phyloP scores from a whole-genome alignment of 148 eudicot genomes.

The Chenopodium formosanum region DNA sequence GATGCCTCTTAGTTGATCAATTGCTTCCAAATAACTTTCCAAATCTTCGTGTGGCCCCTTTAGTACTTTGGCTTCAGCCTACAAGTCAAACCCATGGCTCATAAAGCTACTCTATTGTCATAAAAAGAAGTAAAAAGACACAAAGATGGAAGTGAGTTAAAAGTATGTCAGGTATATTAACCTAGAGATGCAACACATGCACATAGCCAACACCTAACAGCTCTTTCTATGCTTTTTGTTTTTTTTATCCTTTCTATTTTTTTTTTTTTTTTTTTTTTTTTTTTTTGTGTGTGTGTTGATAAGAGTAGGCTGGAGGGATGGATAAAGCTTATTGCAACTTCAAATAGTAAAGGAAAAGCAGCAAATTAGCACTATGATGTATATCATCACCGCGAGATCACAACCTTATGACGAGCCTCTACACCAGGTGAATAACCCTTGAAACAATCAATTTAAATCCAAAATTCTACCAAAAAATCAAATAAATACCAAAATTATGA shows the following conservation, averaged over 20 bases:
- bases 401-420: not conserved
- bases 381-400: not conserved
- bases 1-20: slow-evolving; percentile 81
- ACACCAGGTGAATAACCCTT: not conserved
- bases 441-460: not conserved
- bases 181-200: not conserved
- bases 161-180: not conserved
- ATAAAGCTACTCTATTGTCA: slow-evolving; percentile 8
- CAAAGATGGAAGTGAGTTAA: not conserved
- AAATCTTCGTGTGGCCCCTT: slow-evolving; percentile 98
- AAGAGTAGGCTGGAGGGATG: not conserved
- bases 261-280: not conserved
- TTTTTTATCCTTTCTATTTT: not conserved
- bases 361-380: not conserved
- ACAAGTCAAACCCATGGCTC: slow-evolving; percentile 23
- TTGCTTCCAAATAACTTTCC: slow-evolving; percentile 93
- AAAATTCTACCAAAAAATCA: not conserved
- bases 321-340: not conserved
- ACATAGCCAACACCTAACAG: not conserved
- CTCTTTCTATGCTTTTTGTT: not conserved
- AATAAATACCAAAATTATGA: not conserved
- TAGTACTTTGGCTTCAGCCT: slow-evolving; percentile 95
- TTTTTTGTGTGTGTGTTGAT: not conserved
- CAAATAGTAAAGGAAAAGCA: not conserved
- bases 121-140: not conserved